These are phyloP conservation scores for Sclerotinia minor DNA, from an alignment of 2,329 filamentous ascomycete genomes.

Conservation along the genomic window DNA sequence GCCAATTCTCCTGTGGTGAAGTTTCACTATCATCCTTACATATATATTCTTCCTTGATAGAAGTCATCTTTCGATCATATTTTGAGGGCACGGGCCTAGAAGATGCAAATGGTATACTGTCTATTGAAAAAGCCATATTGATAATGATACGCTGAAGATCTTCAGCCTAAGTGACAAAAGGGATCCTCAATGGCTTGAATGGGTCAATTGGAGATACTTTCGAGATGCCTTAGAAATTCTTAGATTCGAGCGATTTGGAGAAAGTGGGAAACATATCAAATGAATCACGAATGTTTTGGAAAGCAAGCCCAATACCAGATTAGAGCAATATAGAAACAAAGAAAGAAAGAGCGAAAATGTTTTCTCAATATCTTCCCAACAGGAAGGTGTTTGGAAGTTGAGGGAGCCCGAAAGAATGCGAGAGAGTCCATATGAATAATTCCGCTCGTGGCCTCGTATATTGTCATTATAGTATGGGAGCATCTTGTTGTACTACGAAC, in stretches of 20 bases:
- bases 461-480: neutral
- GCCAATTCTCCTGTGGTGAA: conserved; percentile 22
- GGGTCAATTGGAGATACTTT: neutral
- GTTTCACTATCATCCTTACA: neutral
- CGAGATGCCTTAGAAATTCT: neutral
- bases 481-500: conserved; percentile 4
- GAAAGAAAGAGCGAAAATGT: neutral
- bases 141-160: neutral
- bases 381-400: neutral
- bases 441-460: neutral
- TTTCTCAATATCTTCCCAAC: neutral
- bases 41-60: conserved; percentile 13
- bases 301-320: conserved; percentile 16
- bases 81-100: neutral
- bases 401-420: neutral
- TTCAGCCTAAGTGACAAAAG: neutral
- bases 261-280: conserved; percentile 11
- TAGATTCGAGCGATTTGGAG: neutral
- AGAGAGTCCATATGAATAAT: neutral
- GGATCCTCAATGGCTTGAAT: conserved; percentile 13
- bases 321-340: neutral
- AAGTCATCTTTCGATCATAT: conserved; percentile 6
- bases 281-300: neutral
- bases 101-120: neutral
- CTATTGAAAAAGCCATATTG: neutral